These are phyloP conservation scores for Casuarina glauca DNA, from an alignment of 306 rosid genomes.

Conservation along the genomic window DNA sequence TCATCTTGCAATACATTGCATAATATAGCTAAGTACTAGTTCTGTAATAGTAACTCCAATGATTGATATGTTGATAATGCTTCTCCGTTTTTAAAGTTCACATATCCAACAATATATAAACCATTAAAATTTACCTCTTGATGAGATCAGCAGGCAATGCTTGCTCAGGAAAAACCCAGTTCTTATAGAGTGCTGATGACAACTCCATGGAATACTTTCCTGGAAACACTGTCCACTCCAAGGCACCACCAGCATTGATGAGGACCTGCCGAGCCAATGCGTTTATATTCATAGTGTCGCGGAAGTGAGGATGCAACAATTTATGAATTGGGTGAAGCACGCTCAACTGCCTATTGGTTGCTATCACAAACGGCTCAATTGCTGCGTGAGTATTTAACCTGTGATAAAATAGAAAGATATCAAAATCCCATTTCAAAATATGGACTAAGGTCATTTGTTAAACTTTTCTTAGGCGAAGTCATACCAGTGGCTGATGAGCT, in stretches of 20 bases:
- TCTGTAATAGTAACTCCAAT: background rate
- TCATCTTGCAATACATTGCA: background rate
- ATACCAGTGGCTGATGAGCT: conserved; percentile 74
- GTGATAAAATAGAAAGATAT: conserved; percentile 7
- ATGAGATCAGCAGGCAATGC: conserved; percentile 54
- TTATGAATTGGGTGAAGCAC: conserved; percentile 48
- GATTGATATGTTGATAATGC: background rate
- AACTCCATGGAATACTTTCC: conserved; percentile 47
- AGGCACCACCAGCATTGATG: conserved; percentile 46
- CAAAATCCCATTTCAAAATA: background rate
- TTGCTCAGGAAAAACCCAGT: conserved; percentile 48
- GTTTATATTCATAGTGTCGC: conserved; percentile 56
- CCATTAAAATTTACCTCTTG: conserved; percentile 32
- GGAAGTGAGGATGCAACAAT: conserved; percentile 56
- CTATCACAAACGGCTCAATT: conserved; percentile 34
- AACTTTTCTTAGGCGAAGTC: conserved; percentile 5
- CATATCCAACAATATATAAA: background rate
- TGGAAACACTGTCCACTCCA: conserved; percentile 48
- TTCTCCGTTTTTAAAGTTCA: background rate
- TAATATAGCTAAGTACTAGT: background rate
- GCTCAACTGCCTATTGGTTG: conserved; percentile 52
- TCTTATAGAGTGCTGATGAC: conserved; percentile 44
- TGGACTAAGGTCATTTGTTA: background rate
- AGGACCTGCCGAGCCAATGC: conserved; percentile 51
- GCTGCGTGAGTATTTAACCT: conserved; percentile 67